Evolutionary conservation across 2,329 filamentous ascomycete species (phyloP).

Genomic region (Aspergillus chevalieri): DNA sequence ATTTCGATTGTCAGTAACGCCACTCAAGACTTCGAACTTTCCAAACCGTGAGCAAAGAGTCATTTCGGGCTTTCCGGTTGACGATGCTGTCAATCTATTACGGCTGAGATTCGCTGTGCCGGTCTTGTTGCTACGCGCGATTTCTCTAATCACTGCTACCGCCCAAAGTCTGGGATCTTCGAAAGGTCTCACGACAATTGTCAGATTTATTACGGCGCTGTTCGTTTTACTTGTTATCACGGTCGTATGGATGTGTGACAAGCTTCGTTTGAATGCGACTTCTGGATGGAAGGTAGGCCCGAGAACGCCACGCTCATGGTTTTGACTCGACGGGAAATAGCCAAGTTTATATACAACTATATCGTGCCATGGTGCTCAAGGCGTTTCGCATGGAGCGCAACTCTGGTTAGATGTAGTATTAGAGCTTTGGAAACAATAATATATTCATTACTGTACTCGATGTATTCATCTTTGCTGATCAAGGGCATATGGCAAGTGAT

Average conservation of each 20-base stretch:
- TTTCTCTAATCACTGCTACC: background rate
- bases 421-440: too few species aligned
- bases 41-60: background rate
- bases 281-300: background rate
- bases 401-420: background rate
- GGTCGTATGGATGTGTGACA: background rate
- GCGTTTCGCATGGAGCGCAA: too few species aligned
- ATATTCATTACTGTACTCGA: background rate
- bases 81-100: background rate
- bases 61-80: background rate
- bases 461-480: background rate
- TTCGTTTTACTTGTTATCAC: background rate
- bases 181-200: background rate
- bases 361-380: too few species aligned
- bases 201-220: background rate
- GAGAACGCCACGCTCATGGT: background rate
- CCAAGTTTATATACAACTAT: too few species aligned
- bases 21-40: background rate
- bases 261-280: background rate
- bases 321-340: background rate
- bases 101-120: conserved; percentile 2
- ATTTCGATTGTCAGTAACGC: background rate
- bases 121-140: background rate
- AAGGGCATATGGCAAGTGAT: background rate
- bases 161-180: background rate